Base-by-base conservation (phyloP, 345 rosid genomes). In the Erodium maritimum region DNA sequence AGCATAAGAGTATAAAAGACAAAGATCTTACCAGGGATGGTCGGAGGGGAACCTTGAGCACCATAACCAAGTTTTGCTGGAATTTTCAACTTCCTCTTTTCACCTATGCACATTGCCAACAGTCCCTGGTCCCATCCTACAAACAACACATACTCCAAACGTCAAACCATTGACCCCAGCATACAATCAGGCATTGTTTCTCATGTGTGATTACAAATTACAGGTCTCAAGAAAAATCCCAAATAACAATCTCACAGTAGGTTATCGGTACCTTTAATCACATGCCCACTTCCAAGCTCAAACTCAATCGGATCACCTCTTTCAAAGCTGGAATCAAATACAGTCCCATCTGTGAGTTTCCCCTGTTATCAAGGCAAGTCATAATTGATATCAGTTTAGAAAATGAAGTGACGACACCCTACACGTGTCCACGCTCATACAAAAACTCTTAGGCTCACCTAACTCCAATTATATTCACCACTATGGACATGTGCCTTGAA, bases 301-400 rank as follows among this genome's bases (percentile, higher is more conserved):
- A 91, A 91, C 72, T 80, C 96, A 75, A 91, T 82, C 19, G 98
- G 98, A 74, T 91, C 96, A 61, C 84, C 95, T 69, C 98, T 91
- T 67, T 91, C 96, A 71, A 80, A 91, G 69, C 98, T 88, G 70
- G 98, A 91, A 77, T 91, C 98, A 46, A 91, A 91, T 50, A 88
- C 93, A 57, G 85, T 82, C 70, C 91, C 98, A 80, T 91, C 98
- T 5, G 95, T 84, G 65, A 91, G 90, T 66, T 79, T 81, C 61
- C 96, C 98, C 98, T 91, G 81, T n/a, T n/a, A 65, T 66, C 50
- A 13, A 21, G 52, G 48, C 8, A 45, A 23, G 48, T 42, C 3
- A 24, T 7, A 58, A 19, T 12, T 16, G 33, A 25, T 59, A n/a
- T 56, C 17, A 59, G 55, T 54, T 50, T 59, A 55, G 61, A 62